Evolutionary conservation across 495 filamentous ascomycete genomes (phyloP).

Genomic region (Penicillium daleae): DNA sequence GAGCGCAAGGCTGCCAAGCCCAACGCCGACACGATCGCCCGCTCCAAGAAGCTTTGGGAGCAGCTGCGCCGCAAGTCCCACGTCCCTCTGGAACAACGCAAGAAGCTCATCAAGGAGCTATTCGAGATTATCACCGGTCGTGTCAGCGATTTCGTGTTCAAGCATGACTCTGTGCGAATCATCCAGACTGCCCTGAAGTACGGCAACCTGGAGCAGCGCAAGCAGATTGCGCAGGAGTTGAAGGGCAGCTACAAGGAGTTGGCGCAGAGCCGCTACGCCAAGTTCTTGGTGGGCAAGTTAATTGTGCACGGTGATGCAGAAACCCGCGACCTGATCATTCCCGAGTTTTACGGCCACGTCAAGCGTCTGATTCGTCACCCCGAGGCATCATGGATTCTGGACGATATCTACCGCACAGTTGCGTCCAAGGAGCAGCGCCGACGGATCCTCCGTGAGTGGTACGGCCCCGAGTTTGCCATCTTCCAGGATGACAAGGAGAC

Average conservation of each 20-base stretch:
- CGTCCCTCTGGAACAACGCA: slow-evolving; percentile 81
- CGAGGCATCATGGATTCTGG: slow-evolving; percentile 94
- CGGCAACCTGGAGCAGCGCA: slow-evolving; percentile 78
- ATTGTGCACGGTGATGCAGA: slow-evolving; percentile 85
- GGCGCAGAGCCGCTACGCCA: slow-evolving; percentile 92
- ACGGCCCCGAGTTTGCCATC: slow-evolving; percentile 88
- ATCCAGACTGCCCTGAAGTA: slow-evolving; percentile 98
- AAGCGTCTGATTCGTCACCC: slow-evolving; percentile 92
- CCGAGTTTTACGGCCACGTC: slow-evolving; percentile 93
- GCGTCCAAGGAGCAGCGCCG: slow-evolving; percentile 84
- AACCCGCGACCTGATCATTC: slow-evolving; percentile 82
- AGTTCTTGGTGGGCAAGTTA: slow-evolving; percentile 94
- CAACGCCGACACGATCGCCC: slow-evolving; percentile 82
- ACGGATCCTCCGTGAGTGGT: slow-evolving; percentile 90
- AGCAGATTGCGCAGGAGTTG: slow-evolving; percentile 84
- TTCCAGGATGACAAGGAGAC: slow-evolving; percentile 62
- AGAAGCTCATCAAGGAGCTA: slow-evolving; percentile 82
- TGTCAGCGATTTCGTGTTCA: slow-evolving; percentile 94
- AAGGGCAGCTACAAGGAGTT: slow-evolving; percentile 82
- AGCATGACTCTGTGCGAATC: slow-evolving; percentile 94
- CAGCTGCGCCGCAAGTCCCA: slow-evolving; percentile 88
- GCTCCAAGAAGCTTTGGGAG: slow-evolving; percentile 97
- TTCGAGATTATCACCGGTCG: slow-evolving; percentile 87
- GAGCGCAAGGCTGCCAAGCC: slow-evolving; percentile 94
- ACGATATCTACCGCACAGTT: slow-evolving; percentile 89